Percentiles rank a stretch among this genome's conserved stretches.
These are phyloP conservation scores for Alectoria sarmentosa DNA, from an alignment of 495 filamentous ascomycete genomes.

Conservation along the genomic window DNA sequence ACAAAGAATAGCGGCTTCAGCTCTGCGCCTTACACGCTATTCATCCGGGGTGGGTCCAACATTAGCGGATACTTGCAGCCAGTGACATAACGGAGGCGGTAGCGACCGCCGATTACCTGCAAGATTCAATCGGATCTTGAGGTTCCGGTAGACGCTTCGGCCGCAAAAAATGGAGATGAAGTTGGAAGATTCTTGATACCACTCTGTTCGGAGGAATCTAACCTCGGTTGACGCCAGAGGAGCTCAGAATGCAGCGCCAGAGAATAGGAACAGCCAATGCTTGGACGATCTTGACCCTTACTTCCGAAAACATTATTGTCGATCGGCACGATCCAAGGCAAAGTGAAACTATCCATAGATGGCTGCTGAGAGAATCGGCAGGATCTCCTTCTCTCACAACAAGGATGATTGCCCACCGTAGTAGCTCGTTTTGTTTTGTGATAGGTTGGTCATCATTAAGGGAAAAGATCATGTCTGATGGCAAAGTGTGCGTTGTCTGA, in stretches of 20 bases:
- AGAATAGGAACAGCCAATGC: background rate
- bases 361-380: background rate
- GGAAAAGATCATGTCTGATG: background rate
- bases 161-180: background rate
- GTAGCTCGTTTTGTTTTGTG: background rate
- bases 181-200: background rate
- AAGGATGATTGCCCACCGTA: background rate
- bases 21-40: background rate
- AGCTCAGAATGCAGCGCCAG: background rate
- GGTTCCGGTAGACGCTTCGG: slow-evolving; percentile 6
- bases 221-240: background rate
- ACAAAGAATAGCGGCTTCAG: slow-evolving; percentile 11
- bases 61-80: background rate
- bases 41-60: slow-evolving; percentile 3
- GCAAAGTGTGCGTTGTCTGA: background rate
- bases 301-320: slow-evolving; percentile 1
- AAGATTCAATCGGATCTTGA: background rate
- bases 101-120: slow-evolving; percentile 2
- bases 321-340: background rate
- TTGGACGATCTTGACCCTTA: background rate
- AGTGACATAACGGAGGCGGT: background rate
- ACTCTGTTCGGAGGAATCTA: slow-evolving; percentile 1
- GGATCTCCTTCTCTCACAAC: background rate
- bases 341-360: background rate
- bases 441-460: background rate